phyloP scores from a whole-genome alignment of 2,329 filamentous ascomycete species.

The Phoma sp. region DNA sequence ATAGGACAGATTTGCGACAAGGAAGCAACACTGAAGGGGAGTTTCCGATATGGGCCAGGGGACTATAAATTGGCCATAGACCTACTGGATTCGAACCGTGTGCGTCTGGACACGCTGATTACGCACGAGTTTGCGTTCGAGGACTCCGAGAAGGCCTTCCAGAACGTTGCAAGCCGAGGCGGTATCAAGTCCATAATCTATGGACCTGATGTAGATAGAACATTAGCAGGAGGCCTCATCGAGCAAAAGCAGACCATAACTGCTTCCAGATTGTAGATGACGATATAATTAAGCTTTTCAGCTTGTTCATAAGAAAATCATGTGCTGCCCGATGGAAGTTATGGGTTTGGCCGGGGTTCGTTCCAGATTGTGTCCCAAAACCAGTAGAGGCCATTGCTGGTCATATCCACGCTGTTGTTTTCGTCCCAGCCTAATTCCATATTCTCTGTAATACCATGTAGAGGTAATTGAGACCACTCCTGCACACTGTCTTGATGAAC shows the following conservation, averaged over 20 bases:
- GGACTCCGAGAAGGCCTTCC: constrained; percentile 26
- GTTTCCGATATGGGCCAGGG: constrained; percentile 40
- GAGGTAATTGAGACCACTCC: constrained; percentile 2
- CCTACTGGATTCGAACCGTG: constrained; percentile 17
- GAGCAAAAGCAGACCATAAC: not conserved
- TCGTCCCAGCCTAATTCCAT: constrained; percentile 5
- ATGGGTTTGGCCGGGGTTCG: constrained; percentile 2
- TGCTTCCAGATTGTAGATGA: not conserved
- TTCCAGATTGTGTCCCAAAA: constrained; percentile 24
- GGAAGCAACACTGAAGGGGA: constrained; percentile 33
- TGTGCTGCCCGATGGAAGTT: not conserved
- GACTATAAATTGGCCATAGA: constrained; percentile 33
- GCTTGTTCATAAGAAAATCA: not conserved
- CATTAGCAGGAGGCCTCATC: not conserved
- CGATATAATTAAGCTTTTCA: not conserved
- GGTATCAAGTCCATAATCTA: constrained; percentile 37
- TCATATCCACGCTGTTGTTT: constrained; percentile 6
- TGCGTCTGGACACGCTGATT: constrained; percentile 23
- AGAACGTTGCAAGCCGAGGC: constrained; percentile 18
- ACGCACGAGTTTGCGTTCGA: constrained; percentile 25
- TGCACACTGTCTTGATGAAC: not conserved
- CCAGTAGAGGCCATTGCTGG: constrained; percentile 23
- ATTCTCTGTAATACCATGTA: not conserved
- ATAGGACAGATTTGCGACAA: constrained; percentile 36
- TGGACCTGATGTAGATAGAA: constrained; percentile 22